A percentile compares a stretch with the other conserved stretches of the same genome.
These are phyloP conservation scores for Mycena metata DNA, from an alignment of 768 basidiomycete species.

Conservation along the genomic window DNA sequence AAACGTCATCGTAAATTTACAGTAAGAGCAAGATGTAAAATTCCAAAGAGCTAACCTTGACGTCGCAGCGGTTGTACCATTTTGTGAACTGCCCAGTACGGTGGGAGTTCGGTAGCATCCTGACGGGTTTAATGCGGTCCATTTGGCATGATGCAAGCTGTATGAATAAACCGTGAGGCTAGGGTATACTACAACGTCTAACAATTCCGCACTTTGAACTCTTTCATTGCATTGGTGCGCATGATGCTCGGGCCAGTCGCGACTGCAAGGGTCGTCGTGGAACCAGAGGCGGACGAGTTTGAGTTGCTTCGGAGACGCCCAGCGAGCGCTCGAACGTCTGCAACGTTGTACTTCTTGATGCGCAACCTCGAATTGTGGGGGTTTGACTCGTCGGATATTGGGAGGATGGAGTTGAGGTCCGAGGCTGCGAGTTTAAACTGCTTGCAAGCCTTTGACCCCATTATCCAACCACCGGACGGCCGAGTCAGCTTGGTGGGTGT, in stretches of 20 bases:
- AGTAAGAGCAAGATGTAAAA: neutral
- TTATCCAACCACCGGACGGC: constrained; percentile 7
- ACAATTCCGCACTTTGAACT: constrained; percentile 18
- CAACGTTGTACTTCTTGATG: constrained; percentile 3
- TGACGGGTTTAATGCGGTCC: constrained; percentile 21
- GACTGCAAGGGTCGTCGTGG: neutral
- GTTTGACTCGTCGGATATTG: neutral
- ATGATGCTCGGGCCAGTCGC: neutral
- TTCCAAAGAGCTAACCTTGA: neutral
- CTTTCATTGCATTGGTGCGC: constrained; percentile 18
- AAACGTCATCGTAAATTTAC: neutral
- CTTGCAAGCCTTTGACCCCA: constrained; percentile 9
- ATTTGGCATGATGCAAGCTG: constrained; percentile 15
- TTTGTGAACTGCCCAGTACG: neutral
- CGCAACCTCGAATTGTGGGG: neutral
- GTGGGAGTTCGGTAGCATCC: constrained; percentile 3
- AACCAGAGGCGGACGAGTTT: neutral
- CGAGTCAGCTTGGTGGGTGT: neutral
- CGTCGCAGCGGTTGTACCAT: constrained; percentile 24
- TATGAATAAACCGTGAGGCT: neutral
- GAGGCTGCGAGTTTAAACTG: neutral
- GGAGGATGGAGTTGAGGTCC: constrained; percentile 15
- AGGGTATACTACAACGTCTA: neutral
- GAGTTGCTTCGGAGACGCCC: neutral
- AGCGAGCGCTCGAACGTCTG: constrained; percentile 4